These are phyloP conservation scores for Circinella minor DNA, from an alignment of 371 early-diverging fungal genomes.

Conservation along the genomic window DNA sequence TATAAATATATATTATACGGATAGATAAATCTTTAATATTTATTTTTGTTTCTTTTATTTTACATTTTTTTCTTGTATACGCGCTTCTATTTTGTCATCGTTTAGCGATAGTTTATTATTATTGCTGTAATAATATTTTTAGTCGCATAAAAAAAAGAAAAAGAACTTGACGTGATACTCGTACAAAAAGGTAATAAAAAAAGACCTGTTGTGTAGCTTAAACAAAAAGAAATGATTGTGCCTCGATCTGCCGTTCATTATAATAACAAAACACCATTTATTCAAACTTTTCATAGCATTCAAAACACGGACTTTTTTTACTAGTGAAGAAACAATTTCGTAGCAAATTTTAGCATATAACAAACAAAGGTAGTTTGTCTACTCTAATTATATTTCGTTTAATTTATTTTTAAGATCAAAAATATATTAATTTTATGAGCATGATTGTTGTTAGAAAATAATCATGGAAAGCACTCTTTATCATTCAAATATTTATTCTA, in stretches of 20 bases:
- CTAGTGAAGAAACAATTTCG: too few species aligned
- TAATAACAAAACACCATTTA: neutral
- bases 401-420: neutral
- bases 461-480: slow-evolving; percentile 48
- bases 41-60: slow-evolving; percentile 1
- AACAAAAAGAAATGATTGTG: neutral
- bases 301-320: neutral
- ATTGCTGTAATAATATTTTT: too few species aligned
- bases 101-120: too few species aligned
- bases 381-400: too few species aligned
- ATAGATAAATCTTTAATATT: too few species aligned
- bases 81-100: neutral
- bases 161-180: slow-evolving; percentile 11
- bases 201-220: neutral
- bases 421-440: neutral
- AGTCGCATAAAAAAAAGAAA: too few species aligned
- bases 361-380: too few species aligned
- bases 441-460: neutral
- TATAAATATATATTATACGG: too few species aligned
- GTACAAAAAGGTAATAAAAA: slow-evolving; percentile 51
- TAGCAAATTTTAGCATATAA: too few species aligned
- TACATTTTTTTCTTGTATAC: neutral
- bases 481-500: slow-evolving; percentile 35
- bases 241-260: slow-evolving; percentile 11
- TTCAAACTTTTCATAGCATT: too few species aligned